A percentile compares a stretch with the other conserved stretches of the same genome.
Evolutionary conservation across 345 rosid species (phyloP).

Genomic region (Limnanthes douglasii): DNA sequence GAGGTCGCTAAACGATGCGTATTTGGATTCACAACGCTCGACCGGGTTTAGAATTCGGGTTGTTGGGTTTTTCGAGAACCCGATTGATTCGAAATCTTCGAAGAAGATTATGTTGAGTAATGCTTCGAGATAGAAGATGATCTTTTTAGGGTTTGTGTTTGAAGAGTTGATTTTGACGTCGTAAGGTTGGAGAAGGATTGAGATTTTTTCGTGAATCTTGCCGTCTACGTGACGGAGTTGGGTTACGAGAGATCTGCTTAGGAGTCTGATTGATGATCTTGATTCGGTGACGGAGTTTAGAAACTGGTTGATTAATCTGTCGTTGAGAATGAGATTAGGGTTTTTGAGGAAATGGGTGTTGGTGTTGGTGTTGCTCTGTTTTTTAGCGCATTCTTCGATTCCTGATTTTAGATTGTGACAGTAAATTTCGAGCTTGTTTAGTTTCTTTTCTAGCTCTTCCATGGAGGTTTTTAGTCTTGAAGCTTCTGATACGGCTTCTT

Average conservation of each 20-base stretch:
- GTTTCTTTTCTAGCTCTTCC: slow-evolving; percentile 93
- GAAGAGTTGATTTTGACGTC: slow-evolving; percentile 39
- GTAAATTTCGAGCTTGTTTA: slow-evolving; percentile 68
- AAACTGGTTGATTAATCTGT: slow-evolving; percentile 49
- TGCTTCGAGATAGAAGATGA: slow-evolving; percentile 54
- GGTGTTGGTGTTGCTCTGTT: slow-evolving; percentile 8
- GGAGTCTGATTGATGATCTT: slow-evolving; percentile 33
- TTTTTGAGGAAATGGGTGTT: slow-evolving; percentile 9
- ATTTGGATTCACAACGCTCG: slow-evolving; percentile 55
- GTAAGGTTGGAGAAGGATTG: slow-evolving; percentile 56
- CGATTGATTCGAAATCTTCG: slow-evolving; percentile 73
- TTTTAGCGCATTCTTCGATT: slow-evolving; percentile 46
- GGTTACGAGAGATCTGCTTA: slow-evolving; percentile 51
- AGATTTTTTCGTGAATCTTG: slow-evolving; percentile 40
- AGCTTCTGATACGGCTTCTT: slow-evolving; percentile 69
- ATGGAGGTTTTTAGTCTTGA: slow-evolving; percentile 63
- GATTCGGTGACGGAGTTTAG: slow-evolving; percentile 56
- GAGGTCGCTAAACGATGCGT: slow-evolving; percentile 38
- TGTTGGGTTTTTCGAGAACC: slow-evolving; percentile 44
- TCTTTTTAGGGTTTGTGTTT: slow-evolving; percentile 42
- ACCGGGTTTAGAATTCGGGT: slow-evolving; percentile 57
- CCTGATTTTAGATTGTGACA: slow-evolving; percentile 69
- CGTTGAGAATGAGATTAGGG: too few species aligned
- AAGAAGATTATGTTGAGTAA: slow-evolving; percentile 58
- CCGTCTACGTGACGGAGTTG: slow-evolving; percentile 54